Evolutionary conservation across 1,139 yeast species (phyloP).

Genomic region (Sugiyamaella neomexicana): DNA sequence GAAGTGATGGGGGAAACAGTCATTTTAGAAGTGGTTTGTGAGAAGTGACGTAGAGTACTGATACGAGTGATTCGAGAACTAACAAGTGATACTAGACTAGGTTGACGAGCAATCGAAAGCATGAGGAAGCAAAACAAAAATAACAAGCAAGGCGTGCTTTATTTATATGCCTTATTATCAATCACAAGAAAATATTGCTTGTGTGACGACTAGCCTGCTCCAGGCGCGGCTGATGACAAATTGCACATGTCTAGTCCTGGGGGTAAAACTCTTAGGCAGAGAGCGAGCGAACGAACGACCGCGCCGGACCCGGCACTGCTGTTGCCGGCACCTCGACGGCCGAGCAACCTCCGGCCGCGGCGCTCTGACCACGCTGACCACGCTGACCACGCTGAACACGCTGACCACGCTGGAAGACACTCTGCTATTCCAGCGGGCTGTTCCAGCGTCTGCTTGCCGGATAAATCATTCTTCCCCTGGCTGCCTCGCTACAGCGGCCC

Average conservation of each 20-base stretch:
- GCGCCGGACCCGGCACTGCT: neutral
- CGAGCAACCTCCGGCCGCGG: neutral
- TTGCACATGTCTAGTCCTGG: neutral
- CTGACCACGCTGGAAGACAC: no score
- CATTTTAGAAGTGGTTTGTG: slow-evolving; percentile 25
- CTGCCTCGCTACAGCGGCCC: no score
- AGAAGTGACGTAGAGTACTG: slow-evolving; percentile 7
- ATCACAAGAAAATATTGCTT: neutral
- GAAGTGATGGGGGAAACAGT: slow-evolving; percentile 27
- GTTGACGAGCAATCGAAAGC: slow-evolving; percentile 15
- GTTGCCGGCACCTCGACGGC: neutral
- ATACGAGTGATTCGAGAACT: slow-evolving; percentile 5
- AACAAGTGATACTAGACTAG: slow-evolving; percentile 4
- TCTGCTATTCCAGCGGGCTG: no score
- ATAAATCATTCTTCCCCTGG: no score
- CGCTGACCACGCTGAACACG: no score
- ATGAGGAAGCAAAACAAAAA: slow-evolving; percentile 1
- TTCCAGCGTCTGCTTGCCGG: no score
- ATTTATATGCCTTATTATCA: slow-evolving; percentile 5
- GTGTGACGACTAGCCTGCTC: neutral
- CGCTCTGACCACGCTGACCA: no score
- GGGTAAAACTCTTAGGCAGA: neutral
- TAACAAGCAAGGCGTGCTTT: slow-evolving; percentile 7
- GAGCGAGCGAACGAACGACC: no score
- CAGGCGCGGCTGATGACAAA: slow-evolving; percentile 13